Base-by-base conservation (phyloP, 192 early-diverging fungal species). In the Coemansia umbellata region DNA sequence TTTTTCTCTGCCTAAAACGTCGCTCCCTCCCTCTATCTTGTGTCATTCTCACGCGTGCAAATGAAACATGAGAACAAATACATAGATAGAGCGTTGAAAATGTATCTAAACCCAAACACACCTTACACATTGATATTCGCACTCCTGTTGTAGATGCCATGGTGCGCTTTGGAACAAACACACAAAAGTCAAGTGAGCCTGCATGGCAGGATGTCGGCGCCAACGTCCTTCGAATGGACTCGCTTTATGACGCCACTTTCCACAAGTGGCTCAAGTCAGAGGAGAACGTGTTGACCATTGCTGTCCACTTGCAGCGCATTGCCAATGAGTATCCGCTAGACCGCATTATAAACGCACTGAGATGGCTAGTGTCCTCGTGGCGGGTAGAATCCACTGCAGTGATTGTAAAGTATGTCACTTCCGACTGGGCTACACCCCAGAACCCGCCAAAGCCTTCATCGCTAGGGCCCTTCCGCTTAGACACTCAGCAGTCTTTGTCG, bases 361-460 rank as follows among this genome's bases (percentile, higher is more conserved):
- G 83, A 51, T 89, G 87, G 87, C 79, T 89, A 2, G 80, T 89
- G 43, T 81, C 81, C 19, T 82, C 81, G 24, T 89, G 87, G 87
- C 71, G 82, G 10, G 78, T 87, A 47, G 84, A 87, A 60, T 85
- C 84, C 21, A 89, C 83, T 36, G 82, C 77, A 31, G 68, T 82
- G 15, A 76, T 89, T 10, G 81, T 89, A n/a, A 66, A 82, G 31
- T 81, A 85, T 55, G 81, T 89, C 32, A 85, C 84, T 13, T 73
- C 84, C 53, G 85, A 84, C 68, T 89, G 87, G 87, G 64, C 69
- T 2, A 31, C 59, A 6, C 61, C 74, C n/a, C 51, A 66, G 18
- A 59, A 42, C 50, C 21, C 63, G 7, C 51, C 68, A 23, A 71
- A 81, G 51, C 75, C 79, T 22, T 70, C 43, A 8, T 9, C 53